Evolutionary conservation across 1,139 yeast genomes (phyloP).

Genomic region (Geotrichum cucujoidarum): DNA sequence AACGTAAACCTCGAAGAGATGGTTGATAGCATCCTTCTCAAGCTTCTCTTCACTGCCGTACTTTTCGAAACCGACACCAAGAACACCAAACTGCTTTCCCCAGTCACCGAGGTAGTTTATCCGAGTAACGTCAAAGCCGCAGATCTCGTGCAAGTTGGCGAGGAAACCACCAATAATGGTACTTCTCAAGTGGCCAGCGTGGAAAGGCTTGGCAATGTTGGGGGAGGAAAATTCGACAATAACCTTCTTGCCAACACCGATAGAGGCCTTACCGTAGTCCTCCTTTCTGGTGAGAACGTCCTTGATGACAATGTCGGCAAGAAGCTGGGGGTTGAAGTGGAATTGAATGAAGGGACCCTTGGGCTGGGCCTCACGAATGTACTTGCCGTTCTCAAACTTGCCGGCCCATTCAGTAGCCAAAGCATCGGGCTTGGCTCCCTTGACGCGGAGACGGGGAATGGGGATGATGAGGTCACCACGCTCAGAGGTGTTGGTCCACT

Average conservation of each 20-base stretch:
- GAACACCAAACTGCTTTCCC: conserved; percentile 97
- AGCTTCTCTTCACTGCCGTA: conserved; percentile 79
- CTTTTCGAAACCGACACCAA: conserved; percentile 85
- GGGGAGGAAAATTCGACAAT: conserved; percentile 94
- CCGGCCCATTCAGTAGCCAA: conserved; percentile 80
- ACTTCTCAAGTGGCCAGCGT: conserved; percentile 97
- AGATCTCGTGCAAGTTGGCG: conserved; percentile 79
- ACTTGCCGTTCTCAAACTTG: conserved; percentile 49
- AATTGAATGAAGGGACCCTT: conserved; percentile 93
- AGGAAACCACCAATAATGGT: conserved; percentile 98
- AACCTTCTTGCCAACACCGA: conserved; percentile 69
- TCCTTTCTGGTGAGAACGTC: conserved; percentile 59
- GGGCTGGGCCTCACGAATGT: conserved; percentile 64
- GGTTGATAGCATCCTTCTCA: conserved; percentile 80
- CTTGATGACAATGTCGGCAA: conserved; percentile 65
- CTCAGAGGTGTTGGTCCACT: conserved; percentile 78
- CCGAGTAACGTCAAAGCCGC: conserved; percentile 87
- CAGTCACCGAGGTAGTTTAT: conserved; percentile 97
- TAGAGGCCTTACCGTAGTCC: conserved; percentile 67
- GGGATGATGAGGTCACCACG: conserved; percentile 94
- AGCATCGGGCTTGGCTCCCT: conserved; percentile 79
- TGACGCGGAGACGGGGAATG: conserved; percentile 84
- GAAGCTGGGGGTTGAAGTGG: conserved; percentile 62
- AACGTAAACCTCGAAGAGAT: conserved; percentile 91
- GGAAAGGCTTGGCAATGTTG: conserved; percentile 98